Evolutionary conservation across 306 rosid genomes (phyloP).

Genomic region (Trifolium dubium): DNA sequence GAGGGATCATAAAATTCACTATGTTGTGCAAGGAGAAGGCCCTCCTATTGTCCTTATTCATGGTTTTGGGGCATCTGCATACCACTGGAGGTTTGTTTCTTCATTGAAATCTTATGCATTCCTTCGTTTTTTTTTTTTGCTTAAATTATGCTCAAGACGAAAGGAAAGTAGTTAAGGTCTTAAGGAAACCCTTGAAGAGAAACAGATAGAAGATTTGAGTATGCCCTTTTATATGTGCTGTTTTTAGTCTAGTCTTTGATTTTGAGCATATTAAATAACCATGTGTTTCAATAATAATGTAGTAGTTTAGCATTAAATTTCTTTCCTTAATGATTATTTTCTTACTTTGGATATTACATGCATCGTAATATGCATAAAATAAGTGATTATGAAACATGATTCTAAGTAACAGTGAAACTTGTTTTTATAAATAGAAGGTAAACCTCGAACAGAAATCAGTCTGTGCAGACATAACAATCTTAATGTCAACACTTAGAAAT

Average conservation of each 20-base stretch:
- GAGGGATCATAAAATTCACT: constrained; percentile 89
- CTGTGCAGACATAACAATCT: neutral
- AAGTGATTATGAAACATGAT: no score
- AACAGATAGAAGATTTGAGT: neutral
- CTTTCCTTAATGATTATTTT: no score
- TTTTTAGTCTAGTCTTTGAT: neutral
- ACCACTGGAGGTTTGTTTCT: constrained; percentile 80
- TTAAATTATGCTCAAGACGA: neutral
- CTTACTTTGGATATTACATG: no score
- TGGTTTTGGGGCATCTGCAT: constrained; percentile 96
- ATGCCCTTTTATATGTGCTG: neutral
- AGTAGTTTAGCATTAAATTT: no score
- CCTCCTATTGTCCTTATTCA: constrained; percentile 85
- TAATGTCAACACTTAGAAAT: neutral
- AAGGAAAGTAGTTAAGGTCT: neutral
- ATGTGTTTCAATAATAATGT: no score
- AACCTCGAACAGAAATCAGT: neutral
- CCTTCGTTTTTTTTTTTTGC: neutral
- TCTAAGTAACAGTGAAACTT: neutral
- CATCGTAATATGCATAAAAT: no score
- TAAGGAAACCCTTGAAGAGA: neutral
- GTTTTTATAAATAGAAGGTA: no score
- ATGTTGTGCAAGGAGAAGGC: constrained; percentile 95
- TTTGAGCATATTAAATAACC: no score
- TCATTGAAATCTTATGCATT: neutral